Percentiles rank a stretch among this genome's conserved stretches.
These are phyloP conservation scores for Aspergillus saccharolyticus DNA, from an alignment of 495 filamentous ascomycete genomes.

Conservation along the genomic window DNA sequence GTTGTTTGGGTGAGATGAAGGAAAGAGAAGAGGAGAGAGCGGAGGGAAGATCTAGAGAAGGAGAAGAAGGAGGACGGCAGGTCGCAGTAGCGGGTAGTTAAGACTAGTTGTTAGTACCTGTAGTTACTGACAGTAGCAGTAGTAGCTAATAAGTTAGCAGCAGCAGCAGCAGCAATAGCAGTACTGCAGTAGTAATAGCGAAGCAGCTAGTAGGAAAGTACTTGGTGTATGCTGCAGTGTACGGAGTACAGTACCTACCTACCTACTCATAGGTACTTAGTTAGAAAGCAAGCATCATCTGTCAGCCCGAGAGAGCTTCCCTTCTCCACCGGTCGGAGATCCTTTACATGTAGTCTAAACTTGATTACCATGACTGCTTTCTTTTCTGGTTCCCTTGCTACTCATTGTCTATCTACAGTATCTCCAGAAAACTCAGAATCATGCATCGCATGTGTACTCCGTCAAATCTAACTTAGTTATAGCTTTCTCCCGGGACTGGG, in stretches of 20 bases:
- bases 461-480: too few species aligned
- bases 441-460: too few species aligned
- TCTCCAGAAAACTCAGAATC: too few species aligned
- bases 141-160: not conserved
- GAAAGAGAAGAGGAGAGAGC: not conserved
- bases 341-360: not conserved
- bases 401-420: too few species aligned
- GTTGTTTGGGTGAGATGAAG: not conserved
- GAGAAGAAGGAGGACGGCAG: not conserved
- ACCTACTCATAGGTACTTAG: too few species aligned
- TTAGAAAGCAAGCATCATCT: not conserved
- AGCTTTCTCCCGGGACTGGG: too few species aligned
- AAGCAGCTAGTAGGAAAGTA: too few species aligned
- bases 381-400: too few species aligned
- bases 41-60: slow-evolving; percentile 1
- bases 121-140: not conserved
- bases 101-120: not conserved
- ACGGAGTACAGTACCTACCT: too few species aligned
- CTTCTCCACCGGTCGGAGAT: not conserved
- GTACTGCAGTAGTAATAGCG: not conserved
- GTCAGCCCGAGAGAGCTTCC: not conserved
- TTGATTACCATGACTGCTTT: too few species aligned
- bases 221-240: too few species aligned
- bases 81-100: not conserved
- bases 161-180: not conserved